Conservation (phyloP, 2,329 filamentous ascomycete species). For the Hymenoscyphus occultus region DNA sequence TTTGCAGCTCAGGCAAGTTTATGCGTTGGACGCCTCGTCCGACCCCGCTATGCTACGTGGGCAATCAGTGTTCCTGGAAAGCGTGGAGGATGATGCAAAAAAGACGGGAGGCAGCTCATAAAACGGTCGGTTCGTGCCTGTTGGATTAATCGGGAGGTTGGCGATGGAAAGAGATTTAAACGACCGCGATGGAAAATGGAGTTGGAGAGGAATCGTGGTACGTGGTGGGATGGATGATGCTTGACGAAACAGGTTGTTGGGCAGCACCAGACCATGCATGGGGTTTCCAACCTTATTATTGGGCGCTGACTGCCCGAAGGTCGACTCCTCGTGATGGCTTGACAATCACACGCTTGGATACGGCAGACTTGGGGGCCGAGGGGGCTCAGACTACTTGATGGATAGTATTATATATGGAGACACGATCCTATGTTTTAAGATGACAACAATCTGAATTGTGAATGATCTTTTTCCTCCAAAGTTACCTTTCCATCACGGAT, state of each 20-base stretch:
- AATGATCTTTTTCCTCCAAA: neutral
- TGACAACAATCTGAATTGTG: neutral
- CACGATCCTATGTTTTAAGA: neutral
- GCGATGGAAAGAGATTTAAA: constrained; percentile 24
- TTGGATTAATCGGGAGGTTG: constrained; percentile 20
- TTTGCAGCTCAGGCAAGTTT: neutral
- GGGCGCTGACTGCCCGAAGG: constrained; percentile 15
- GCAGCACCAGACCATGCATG: neutral
- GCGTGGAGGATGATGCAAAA: neutral
- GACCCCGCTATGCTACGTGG: constrained; percentile 13
- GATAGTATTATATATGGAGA: neutral
- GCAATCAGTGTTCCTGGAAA: neutral
- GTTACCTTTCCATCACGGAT: neutral
- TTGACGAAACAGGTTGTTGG: constrained; percentile 20
- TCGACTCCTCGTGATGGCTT: constrained; percentile 6
- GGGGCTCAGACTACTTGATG: neutral
- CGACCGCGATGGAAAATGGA: constrained; percentile 5
- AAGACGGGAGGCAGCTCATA: neutral
- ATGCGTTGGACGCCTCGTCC: neutral
- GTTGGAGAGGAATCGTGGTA: constrained; percentile 14
- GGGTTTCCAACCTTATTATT: constrained; percentile 12
- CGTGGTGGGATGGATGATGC: constrained; percentile 15
- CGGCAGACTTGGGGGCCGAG: too few species aligned
- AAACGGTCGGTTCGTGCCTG: constrained; percentile 5
- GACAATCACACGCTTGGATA: neutral